phyloP scores from a whole-genome alignment of 2,329 filamentous ascomycete species.

The Didymellaceae sp. region DNA sequence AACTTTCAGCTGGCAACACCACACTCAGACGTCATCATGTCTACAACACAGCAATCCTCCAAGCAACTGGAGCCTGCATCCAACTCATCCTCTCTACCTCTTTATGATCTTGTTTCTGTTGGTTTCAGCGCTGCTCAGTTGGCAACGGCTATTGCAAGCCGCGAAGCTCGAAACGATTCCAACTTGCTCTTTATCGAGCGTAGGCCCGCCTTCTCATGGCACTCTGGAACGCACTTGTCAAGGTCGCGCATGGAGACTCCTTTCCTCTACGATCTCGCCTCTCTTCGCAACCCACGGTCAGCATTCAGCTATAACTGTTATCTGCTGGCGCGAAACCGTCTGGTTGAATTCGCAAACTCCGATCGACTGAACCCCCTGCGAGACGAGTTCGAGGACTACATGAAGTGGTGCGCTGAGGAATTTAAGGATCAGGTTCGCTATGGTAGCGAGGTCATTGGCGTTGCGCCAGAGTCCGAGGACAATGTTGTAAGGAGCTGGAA shows the following conservation, averaged over 20 bases:
- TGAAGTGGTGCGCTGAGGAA: constrained; percentile 45
- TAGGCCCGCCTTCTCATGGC: constrained; percentile 44
- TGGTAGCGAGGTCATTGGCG: constrained; percentile 38
- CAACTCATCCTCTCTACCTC: constrained; percentile 23
- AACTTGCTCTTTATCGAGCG: constrained; percentile 43
- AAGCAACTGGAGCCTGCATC: constrained; percentile 20
- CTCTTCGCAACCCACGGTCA: constrained; percentile 44
- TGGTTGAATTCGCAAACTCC: constrained; percentile 47
- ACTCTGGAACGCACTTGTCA: constrained; percentile 33
- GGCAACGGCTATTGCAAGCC: constrained; percentile 46
- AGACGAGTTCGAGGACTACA: constrained; percentile 49
- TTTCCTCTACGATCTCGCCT: constrained; percentile 47
- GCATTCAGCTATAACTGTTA: constrained; percentile 46
- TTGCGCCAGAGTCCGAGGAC: constrained; percentile 33
- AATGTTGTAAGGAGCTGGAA: constrained; percentile 36
- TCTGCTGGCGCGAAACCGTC: constrained; percentile 37
- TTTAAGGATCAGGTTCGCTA: constrained; percentile 44
- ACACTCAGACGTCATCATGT: constrained; percentile 25
- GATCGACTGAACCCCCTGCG: constrained; percentile 47
- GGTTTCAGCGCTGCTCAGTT: constrained; percentile 47
- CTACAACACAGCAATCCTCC: constrained; percentile 24
- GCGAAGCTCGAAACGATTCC: constrained; percentile 34
- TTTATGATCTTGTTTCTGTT: constrained; percentile 45
- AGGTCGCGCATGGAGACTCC: constrained; percentile 45
- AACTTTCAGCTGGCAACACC: neutral